Evolutionary conservation across 1,284 basidiomycete species (phyloP).

Genomic region (Ceratobasidium sp.): DNA sequence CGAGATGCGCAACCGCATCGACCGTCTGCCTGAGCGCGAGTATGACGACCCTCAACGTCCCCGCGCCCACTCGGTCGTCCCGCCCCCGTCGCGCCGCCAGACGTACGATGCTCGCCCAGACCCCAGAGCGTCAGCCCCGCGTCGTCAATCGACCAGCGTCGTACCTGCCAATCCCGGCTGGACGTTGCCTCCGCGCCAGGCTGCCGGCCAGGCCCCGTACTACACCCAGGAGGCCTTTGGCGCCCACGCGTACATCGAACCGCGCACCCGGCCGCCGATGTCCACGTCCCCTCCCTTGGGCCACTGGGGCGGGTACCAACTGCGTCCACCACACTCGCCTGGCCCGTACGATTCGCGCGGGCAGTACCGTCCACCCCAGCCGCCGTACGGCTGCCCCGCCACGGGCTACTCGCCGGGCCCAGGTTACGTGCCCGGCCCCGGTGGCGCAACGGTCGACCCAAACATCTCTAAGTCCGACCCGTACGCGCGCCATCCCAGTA

Average conservation of each 20-base stretch:
- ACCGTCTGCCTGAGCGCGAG: slow-evolving; percentile 11
- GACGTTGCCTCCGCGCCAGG: slow-evolving; percentile 10
- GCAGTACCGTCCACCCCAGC: slow-evolving; percentile 24
- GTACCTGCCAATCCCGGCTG: background rate
- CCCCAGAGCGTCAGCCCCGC: background rate
- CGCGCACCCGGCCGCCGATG: slow-evolving; percentile 24
- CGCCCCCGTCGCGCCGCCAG: slow-evolving; percentile 18
- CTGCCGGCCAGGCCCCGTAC: slow-evolving; percentile 17
- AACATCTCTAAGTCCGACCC: slow-evolving; percentile 44
- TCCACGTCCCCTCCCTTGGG: slow-evolving; percentile 11
- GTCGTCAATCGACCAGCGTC: slow-evolving; percentile 32
- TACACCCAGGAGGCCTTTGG: slow-evolving; percentile 37
- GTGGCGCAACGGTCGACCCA: slow-evolving; percentile 42
- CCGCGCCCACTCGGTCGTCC: slow-evolving; percentile 37
- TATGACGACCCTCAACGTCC: slow-evolving; percentile 27
- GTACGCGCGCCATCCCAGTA: slow-evolving; percentile 35
- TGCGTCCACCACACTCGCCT: slow-evolving; percentile 27
- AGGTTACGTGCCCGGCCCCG: slow-evolving; percentile 28
- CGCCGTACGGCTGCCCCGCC: slow-evolving; percentile 7
- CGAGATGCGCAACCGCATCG: slow-evolving; percentile 28
- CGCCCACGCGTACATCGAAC: slow-evolving; percentile 33
- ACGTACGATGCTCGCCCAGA: slow-evolving; percentile 37
- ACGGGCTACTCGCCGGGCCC: background rate
- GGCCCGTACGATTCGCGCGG: slow-evolving; percentile 32
- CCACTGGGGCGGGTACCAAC: slow-evolving; percentile 33